Evolutionary conservation across 352 stramenopile genomes (phyloP).

Genomic region (Pythium periplocum): DNA sequence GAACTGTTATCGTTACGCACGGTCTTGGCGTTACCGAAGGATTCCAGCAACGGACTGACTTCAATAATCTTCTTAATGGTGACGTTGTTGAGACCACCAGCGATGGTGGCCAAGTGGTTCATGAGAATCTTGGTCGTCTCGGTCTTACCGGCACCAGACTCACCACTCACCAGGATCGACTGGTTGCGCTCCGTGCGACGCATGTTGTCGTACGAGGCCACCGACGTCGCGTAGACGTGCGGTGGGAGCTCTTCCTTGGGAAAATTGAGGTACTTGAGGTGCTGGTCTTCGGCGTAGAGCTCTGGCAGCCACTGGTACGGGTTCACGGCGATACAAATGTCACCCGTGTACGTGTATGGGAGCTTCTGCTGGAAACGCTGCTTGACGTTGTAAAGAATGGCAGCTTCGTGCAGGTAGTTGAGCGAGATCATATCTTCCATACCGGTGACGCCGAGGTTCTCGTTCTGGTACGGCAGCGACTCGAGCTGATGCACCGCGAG

Average conservation of each 20-base stretch:
- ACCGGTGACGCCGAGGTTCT: conserved; percentile 50
- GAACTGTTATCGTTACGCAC: conserved; percentile 97
- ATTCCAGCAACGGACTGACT: conserved; percentile 97
- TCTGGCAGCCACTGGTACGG: conserved; percentile 92
- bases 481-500: conserved; percentile 70
- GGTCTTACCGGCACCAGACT: conserved; percentile 91
- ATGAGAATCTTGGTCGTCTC: conserved; percentile 93
- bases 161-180: conserved; percentile 81
- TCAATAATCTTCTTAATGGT: conserved; percentile 96
- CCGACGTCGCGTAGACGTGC: conserved; percentile 76
- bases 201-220: conserved; percentile 80
- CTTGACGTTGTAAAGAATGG: conserved; percentile 89
- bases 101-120: conserved; percentile 82
- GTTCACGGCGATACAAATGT: conserved; percentile 97
- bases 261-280: conserved; percentile 69
- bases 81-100: conserved; percentile 82
- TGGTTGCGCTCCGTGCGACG: conserved; percentile 65
- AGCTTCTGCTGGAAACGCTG: conserved; percentile 73
- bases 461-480: conserved; percentile 83
- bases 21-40: conserved; percentile 98
- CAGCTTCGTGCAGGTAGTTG: conserved; percentile 88
- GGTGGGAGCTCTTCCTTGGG: conserved; percentile 73
- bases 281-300: conserved; percentile 78
- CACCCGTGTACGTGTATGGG: conserved; percentile 96
- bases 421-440: conserved; percentile 86